Base-by-base conservation (phyloP, 305 asterid species). In the Rubia tinctorum region DNA sequence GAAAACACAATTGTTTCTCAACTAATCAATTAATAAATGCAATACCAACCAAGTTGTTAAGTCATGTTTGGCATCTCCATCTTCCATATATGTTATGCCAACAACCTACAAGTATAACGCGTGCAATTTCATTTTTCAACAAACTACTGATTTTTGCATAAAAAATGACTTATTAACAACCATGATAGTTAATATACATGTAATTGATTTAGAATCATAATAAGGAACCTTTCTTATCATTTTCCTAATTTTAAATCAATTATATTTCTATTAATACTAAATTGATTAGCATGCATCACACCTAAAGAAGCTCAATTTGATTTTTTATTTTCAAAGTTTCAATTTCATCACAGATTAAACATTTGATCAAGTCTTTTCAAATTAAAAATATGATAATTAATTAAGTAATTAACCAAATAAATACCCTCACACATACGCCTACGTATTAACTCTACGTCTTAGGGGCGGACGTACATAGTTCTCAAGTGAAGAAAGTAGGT, bases 21-120 rank as follows among this genome's bases (percentile, higher is more conserved):
- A 53, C 59, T 53, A 53, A 53, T 53, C 17, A 53, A 53, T 53
- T 53, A 7, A 53, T n/a, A 59, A 49, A 42, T 23, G 58, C 37
- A 71, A 42, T 18, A 51, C 45, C 62, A 71, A 47, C 45, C 30
- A 40, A 68, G 63, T 71, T 40, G 71, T 53, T 27, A 63, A 55
- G 61, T 67, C 56, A 11, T 71, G 42, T 65, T 69, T 47, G 39
- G 62, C 72, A 5, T 71, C 34, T 30, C 12, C 34, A 53, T 58
- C 64, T 23, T 58, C 12, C 34, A 58, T 23, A 1, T 20, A 23
- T 53, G 23, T 39, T 22, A 64, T n/a, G 22, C 51, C 68, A 66
- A 71, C 72, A 66, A 56, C 71, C 63, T 56, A 49, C 49, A 61
- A 12, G 25, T 40, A 73, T 44, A 40, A 62, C 53, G 63, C 53